phyloP scores from a whole-genome alignment of 2,329 filamentous ascomycete genomes.

The Daldinia sp. region DNA sequence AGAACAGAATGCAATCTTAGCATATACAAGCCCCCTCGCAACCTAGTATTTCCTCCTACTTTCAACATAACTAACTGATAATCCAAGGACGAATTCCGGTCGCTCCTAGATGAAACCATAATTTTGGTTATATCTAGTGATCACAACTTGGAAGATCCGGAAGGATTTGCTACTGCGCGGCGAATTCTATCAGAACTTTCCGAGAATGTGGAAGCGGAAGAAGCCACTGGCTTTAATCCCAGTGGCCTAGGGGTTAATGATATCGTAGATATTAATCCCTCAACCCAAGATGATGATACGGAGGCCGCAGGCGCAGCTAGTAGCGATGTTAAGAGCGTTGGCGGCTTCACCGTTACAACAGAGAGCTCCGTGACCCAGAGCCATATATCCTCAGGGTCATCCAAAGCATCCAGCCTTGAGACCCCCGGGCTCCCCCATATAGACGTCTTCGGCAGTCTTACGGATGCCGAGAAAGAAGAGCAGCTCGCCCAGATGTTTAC shows the following conservation, averaged over 20 bases:
- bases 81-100: conserved; percentile 72
- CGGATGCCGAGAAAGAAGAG: conserved; percentile 67
- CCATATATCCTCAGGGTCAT: conserved; percentile 37
- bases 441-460: conserved; percentile 52
- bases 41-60: neutral
- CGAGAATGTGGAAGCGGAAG: conserved; percentile 69
- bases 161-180: conserved; percentile 62
- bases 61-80: conserved; percentile 6
- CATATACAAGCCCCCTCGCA: neutral
- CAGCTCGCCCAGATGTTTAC: conserved; percentile 77
- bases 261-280: conserved; percentile 33
- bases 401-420: conserved; percentile 39
- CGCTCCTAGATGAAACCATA: conserved; percentile 78
- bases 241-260: conserved; percentile 69
- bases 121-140: conserved; percentile 80
- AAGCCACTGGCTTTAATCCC: conserved; percentile 79
- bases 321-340: conserved; percentile 43
- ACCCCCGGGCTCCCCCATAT: conserved; percentile 40
- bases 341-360: conserved; percentile 40
- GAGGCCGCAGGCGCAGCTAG: conserved; percentile 24
- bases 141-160: conserved; percentile 66
- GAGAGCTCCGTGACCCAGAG: conserved; percentile 40
- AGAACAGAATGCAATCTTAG: neutral
- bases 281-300: conserved; percentile 24
- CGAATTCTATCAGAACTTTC: conserved; percentile 72